Evolutionary conservation across 352 stramenopile genomes (phyloP), one percentile per base, ranked within the genome.

Genomic region (Phytophthora rubi): DNA sequence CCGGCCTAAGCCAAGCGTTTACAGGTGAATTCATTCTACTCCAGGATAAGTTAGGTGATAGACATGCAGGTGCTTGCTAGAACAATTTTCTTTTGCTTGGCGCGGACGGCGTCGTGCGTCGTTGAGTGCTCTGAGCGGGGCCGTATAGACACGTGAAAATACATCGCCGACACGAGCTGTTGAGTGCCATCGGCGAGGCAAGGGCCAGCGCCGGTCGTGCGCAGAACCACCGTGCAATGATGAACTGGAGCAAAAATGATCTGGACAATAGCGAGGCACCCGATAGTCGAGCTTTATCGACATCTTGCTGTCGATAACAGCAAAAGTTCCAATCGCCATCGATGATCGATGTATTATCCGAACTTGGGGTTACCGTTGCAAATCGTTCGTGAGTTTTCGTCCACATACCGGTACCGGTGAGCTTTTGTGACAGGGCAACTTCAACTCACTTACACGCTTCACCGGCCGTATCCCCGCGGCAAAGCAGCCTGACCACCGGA

Each of bases 161-260:
- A 47, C 57, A 64, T 63, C 32, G 54, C 54, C 54, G 53, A 64
- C 62, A 59, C 23, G 32, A 45, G 15, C 42, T 69, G 62, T 45
- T 58, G 62, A 69, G 62, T 63, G 62, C 37, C 26, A 21, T n/a
- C 33, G 33, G 7, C 33, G 7, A 35, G 6, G 10, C 39, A 13
- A 49, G 42, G 42, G 7, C 5, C 42, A 49, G 42, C 42, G 26
- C 26, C 26, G 26, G 26, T 30, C 26, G 26, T 30, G 28, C 28
- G 28, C 28, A 30, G 28, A 30, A 30, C 28, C 28, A 30, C 28
- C 4, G 28, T 7, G 28, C 23, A 26, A 26, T 26, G 23, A 26
- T 26, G 23, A 26, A 26, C 23, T 26, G 23, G 23, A 3, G 23
- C 28, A 30, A 30, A 30, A 30, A 30, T 30, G 28, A 30, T 6